Evolutionary conservation across 208 protist genomes (phyloP).

Genomic region (Phytomonas francai): DNA sequence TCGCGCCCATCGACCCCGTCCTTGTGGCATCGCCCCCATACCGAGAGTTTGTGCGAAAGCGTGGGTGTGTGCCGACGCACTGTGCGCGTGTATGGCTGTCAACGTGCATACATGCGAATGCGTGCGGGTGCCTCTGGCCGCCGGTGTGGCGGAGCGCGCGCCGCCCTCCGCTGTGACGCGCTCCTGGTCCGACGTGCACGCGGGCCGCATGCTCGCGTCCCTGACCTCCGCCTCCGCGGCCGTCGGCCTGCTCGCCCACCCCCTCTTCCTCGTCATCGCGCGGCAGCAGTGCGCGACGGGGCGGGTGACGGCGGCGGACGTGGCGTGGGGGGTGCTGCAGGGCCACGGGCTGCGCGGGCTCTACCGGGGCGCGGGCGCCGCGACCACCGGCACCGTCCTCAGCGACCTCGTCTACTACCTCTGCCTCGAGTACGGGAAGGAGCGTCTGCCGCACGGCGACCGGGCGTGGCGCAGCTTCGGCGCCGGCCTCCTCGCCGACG

Average conservation of each 20-base stretch:
- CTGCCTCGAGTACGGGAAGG: conserved; percentile 66
- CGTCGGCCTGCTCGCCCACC: conserved; percentile 60
- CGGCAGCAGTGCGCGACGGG: conserved; percentile 62
- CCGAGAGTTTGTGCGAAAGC: not conserved
- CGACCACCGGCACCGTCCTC: conserved; percentile 57
- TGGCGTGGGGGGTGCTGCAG: conserved; percentile 34
- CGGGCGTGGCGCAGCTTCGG: conserved; percentile 65
- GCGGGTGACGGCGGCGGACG: conserved; percentile 27
- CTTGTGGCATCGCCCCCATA: no score
- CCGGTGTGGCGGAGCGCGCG: conserved; percentile 17
- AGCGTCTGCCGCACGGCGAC: conserved; percentile 51
- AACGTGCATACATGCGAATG: not conserved
- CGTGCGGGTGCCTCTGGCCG: conserved; percentile 9
- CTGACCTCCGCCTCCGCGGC: conserved; percentile 57
- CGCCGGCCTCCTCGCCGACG: conserved; percentile 57
- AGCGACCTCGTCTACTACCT: conserved; percentile 76
- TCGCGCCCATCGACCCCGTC: no score
- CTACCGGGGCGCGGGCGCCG: conserved; percentile 55
- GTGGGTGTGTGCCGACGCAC: not conserved
- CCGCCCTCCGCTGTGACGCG: conserved; percentile 55
- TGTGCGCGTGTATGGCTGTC: not conserved
- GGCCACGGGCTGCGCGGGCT: conserved; percentile 45
- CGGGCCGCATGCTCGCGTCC: conserved; percentile 44
- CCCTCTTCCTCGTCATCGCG: conserved; percentile 65
- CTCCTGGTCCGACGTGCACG: conserved; percentile 75